A percentile compares a stretch with the other conserved stretches of the same genome.
Evolutionary conservation across 768 basidiomycete species (phyloP).

Genomic region (Dentipellis sp.): DNA sequence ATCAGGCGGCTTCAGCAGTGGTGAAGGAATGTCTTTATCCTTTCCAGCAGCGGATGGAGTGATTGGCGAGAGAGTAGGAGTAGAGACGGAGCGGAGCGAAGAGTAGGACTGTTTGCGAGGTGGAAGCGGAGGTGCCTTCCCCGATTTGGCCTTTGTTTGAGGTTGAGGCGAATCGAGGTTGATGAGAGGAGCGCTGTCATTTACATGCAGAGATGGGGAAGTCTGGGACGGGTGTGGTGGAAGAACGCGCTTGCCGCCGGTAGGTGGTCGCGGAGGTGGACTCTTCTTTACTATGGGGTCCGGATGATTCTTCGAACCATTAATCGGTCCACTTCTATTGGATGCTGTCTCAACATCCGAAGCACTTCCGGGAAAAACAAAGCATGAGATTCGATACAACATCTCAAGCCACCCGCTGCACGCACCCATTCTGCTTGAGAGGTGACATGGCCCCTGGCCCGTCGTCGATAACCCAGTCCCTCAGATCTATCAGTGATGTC

Average conservation of each 20-base stretch:
- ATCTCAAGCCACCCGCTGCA: neutral
- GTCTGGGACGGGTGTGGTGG: neutral
- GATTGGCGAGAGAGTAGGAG: constrained; percentile 49
- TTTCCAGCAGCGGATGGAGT: constrained; percentile 17
- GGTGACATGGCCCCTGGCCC: constrained; percentile 33
- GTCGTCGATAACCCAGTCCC: constrained; percentile 63
- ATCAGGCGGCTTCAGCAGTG: constrained; percentile 31
- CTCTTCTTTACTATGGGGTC: neutral
- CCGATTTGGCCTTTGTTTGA: constrained; percentile 12
- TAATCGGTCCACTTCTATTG: neutral
- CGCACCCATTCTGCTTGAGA: neutral
- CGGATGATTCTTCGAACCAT: neutral
- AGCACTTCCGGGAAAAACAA: neutral
- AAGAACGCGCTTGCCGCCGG: neutral
- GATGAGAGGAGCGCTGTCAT: constrained; percentile 35
- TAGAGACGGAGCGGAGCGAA: constrained; percentile 36
- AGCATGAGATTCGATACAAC: neutral
- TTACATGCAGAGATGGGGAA: neutral
- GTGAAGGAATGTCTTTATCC: constrained; percentile 25
- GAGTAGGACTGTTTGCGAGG: constrained; percentile 47
- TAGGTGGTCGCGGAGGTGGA: neutral
- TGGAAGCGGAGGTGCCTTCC: constrained; percentile 45
- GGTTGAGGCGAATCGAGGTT: constrained; percentile 40
- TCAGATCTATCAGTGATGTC: constrained; percentile 56
- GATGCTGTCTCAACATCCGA: neutral